phyloP scores from a whole-genome alignment of 371 early-diverging fungal genomes.

The Mucor velutinosus region DNA sequence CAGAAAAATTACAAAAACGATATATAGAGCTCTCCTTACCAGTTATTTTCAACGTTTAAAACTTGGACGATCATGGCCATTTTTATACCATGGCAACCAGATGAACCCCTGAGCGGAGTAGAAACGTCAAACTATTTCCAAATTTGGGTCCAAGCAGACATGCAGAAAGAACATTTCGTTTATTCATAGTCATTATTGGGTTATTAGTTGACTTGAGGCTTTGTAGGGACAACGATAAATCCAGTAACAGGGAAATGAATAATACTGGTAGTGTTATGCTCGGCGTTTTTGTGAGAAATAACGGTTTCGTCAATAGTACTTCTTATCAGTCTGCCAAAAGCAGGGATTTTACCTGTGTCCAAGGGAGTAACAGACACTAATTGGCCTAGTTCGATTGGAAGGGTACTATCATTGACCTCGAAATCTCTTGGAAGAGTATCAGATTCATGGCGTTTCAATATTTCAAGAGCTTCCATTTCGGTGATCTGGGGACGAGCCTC shows the following conservation, averaged over 20 bases:
- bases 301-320: conserved; percentile 32
- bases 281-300: conserved; percentile 28
- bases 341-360: conserved; percentile 53
- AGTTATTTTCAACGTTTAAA: not conserved
- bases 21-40: too few species aligned
- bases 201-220: not conserved
- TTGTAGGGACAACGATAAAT: conserved; percentile 12
- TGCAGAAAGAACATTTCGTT: not conserved
- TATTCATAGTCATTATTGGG: too few species aligned
- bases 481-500: not conserved
- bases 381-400: conserved; percentile 39
- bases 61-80: not conserved
- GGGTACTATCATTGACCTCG: conserved; percentile 11
- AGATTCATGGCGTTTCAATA: conserved; percentile 9
- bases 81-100: not conserved
- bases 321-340: conserved; percentile 40
- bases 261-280: conserved; percentile 8
- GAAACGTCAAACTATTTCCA: not conserved
- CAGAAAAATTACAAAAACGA: not conserved
- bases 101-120: not conserved
- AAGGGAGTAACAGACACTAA: conserved; percentile 45
- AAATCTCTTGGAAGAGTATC: not conserved
- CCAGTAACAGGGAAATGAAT: conserved; percentile 20
- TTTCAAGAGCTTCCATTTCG: conserved; percentile 17
- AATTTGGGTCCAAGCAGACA: not conserved